Evolutionary conservation across 495 filamentous ascomycete species (phyloP), one percentile per base, ranked within the genome.

Genomic region (Xylaria cubensis): DNA sequence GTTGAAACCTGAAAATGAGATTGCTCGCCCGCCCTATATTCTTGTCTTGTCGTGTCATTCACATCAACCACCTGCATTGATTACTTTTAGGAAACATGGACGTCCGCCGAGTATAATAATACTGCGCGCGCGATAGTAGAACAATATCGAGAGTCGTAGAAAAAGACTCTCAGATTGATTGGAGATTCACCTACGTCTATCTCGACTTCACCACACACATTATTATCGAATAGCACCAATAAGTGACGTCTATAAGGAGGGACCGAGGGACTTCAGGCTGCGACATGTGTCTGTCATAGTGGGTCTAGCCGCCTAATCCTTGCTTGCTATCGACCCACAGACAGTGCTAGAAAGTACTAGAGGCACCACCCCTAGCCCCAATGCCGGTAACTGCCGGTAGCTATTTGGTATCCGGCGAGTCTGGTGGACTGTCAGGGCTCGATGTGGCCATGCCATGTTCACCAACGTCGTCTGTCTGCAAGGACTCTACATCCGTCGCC

Each of bases 401-500:
- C 26, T 29, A 29, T 29, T 29, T 29, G 5, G 2, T 19, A 15
- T 55, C 48, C 4, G 2, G 21, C 0, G n/a, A 15, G n/a, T n/a
- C n/a, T n/a, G n/a, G n/a, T n/a, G n/a, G n/a, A n/a, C 34, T 17
- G 32, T 42, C 48, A 19, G 48, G 8, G 48, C 29, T 67, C 9
- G 5, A 42, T 21, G 13, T 10, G 15, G 64, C 64, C 19, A 13
- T 26, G 21, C 36, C 21, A 15, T 32, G 39, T 5, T 48, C 67
- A 13, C 19, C 55, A 12, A 48, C 51, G 19, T 74, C 74, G 26
- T 72, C 56, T 68, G 69, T 74, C 32, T 64, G 58, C 5, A 42
- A 64, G 2, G 74, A 76, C 36, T 76, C 76, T 0, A 55, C 56
- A 67, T 78, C 76, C 19, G 59, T 13, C 29, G 19, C 42, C 42